phyloP scores from a whole-genome alignment of 345 rosid species.

The Excoecaria cochinchinensis region DNA sequence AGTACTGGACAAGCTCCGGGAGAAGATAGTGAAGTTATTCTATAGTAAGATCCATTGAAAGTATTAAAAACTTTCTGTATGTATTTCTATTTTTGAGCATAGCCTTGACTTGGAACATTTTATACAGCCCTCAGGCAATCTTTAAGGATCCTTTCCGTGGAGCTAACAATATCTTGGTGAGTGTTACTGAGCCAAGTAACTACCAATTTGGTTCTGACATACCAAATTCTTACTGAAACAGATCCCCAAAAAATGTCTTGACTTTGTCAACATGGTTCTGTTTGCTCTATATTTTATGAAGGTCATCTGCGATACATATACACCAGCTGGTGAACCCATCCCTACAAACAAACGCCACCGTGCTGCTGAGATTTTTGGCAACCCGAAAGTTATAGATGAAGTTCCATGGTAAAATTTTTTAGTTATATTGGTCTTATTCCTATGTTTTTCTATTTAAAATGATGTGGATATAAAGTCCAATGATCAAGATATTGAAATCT shows the following conservation, averaged over 20 bases:
- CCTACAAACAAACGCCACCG: constrained; percentile 92
- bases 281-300: constrained; percentile 24
- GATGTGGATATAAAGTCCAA: background rate
- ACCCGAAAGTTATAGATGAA: constrained; percentile 63
- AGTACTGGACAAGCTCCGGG: constrained; percentile 99
- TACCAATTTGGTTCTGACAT: background rate
- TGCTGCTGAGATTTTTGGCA: constrained; percentile 79
- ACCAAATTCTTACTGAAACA: background rate
- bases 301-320: constrained; percentile 90
- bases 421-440: constrained; percentile 2
- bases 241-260: background rate
- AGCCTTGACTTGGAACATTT: constrained; percentile 20
- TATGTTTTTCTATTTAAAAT: constrained; percentile 1
- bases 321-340: constrained; percentile 96
- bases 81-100: constrained; percentile 8
- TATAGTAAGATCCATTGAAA: constrained; percentile 63
- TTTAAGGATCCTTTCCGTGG: constrained; percentile 98
- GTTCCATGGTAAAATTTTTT: constrained; percentile 66
- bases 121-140: constrained; percentile 85
- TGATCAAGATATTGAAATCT: background rate
- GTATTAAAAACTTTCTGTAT: background rate
- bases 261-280: constrained; percentile 13
- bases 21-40: constrained; percentile 95
- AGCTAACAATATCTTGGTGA: constrained; percentile 92
- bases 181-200: constrained; percentile 20